Conservation (phyloP, 352 stramenopile species). For the Phytophthora kernoviae region DNA sequence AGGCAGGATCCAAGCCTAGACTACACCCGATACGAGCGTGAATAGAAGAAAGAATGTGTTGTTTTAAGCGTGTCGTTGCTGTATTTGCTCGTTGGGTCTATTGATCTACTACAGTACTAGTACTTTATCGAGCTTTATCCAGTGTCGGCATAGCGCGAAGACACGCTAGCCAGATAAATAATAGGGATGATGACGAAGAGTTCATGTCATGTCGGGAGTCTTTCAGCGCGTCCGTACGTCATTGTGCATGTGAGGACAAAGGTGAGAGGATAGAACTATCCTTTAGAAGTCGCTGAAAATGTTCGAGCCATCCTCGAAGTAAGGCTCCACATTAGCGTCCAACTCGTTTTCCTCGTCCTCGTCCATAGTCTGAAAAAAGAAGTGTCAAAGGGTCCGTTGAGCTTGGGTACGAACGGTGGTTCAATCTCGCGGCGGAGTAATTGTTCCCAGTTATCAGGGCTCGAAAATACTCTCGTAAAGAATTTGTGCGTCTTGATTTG, state of each 20-base stretch:
- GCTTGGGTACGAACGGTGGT: constrained; percentile 69
- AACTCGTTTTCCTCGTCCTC: constrained; percentile 60
- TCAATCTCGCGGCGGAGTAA: constrained; percentile 45
- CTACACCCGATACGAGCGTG: constrained; percentile 3
- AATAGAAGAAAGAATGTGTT: constrained; percentile 3
- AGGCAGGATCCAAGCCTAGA: constrained; percentile 8
- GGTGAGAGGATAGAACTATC: constrained; percentile 1
- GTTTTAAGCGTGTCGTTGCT: constrained; percentile 6
- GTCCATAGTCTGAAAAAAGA: constrained; percentile 70
- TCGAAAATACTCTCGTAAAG: constrained; percentile 49
- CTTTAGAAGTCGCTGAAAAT: constrained; percentile 64
- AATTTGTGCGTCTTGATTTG: constrained; percentile 68
- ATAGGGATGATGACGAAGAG: constrained; percentile 22
- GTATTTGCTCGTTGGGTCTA: constrained; percentile 10
- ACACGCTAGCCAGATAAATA: constrained; percentile 32
- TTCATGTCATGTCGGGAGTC: constrained; percentile 3
- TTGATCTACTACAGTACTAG: constrained; percentile 21
- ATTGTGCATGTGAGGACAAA: constrained; percentile 18
- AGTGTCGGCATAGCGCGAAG: constrained; percentile 9
- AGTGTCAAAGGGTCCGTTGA: constrained; percentile 69
- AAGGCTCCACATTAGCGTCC: constrained; percentile 54
- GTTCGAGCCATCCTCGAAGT: constrained; percentile 71
- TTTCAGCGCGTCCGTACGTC: constrained; percentile 4
- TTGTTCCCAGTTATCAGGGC: constrained; percentile 41
- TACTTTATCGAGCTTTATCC: constrained; percentile 7